Evolutionary conservation across 352 stramenopile genomes (phyloP), one percentile per base, ranked within the genome.

Genomic region (Thalassiosira delicatula): DNA sequence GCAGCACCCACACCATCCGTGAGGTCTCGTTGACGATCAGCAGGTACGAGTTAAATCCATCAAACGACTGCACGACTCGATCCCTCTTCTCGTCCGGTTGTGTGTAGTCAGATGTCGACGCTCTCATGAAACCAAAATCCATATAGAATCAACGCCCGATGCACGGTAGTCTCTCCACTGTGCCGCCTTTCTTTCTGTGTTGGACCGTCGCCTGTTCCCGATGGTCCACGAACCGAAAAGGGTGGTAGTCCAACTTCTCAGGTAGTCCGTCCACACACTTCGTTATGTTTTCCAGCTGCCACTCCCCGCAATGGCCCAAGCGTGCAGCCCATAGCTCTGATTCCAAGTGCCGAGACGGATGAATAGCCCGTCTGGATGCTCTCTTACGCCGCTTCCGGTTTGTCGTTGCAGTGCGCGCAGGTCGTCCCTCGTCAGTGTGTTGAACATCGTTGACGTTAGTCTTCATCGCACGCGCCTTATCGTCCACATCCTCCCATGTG

Each of bases 1-100:
- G 53, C 33, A 85, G 80, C 23, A 80, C 59, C 77, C 77, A 85
- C 0, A 30, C 25, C 0, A 72, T 33, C 1, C 61, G 21, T 0
- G 70, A 73, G 27, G 30, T 3, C 17, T 74, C 66, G 25, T 74
- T 32, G 32, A 74, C 32, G 1, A 74, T 37, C 0, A 33, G 8
- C n/a, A 74, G 32, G 21, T 74, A 74, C 1, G 42, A 62, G 23
- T 74, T 74, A 17, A 65, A 74, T 1, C 66, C 66, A 65, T 74
- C 66, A 17, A 51, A 74, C 0, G 66, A 74, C 25, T 49, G 1
- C 12, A 74, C 32, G 23, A 74, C 33, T 0, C 51, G n/a, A 19
- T 74, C 42, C 29, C 59, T n/a, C 14, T 65, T 12, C 14, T 46
- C 8, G 40, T 62, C 29, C 4, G 46, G 66, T 23, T 25, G 12